Evolutionary conservation across 2,329 filamentous ascomycete genomes (phyloP).

Genomic region (Cercospora sp.): DNA sequence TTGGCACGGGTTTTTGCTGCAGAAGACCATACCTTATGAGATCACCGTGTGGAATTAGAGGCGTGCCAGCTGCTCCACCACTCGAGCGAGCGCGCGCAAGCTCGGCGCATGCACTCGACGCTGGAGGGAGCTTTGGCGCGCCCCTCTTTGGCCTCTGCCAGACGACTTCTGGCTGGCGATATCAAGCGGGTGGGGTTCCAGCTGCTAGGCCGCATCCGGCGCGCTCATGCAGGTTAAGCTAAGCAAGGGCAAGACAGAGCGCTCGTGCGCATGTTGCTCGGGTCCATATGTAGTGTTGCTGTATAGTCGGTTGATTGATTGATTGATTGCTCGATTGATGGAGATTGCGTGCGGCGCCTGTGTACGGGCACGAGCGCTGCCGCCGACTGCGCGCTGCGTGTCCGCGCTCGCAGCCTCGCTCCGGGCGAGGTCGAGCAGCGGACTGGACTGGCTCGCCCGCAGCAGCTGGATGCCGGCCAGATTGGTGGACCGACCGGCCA

Average conservation of each 20-base stretch:
- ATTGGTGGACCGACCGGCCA: neutral
- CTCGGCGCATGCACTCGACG: conserved; percentile 25
- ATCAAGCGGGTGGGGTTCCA: conserved; percentile 12
- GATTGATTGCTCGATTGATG: neutral
- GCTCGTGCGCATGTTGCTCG: conserved; percentile 13
- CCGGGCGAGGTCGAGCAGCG: neutral
- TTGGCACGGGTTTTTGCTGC: conserved; percentile 27
- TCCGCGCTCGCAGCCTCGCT: neutral
- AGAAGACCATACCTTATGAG: conserved; percentile 34
- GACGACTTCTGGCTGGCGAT: neutral
- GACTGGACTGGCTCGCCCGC: neutral
- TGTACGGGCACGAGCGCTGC: neutral
- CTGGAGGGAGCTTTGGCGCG: conserved; percentile 21
- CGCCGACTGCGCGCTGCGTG: no score
- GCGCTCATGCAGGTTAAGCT: conserved; percentile 22
- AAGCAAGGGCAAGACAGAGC: conserved; percentile 15
- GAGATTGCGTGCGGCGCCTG: neutral
- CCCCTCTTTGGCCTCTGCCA: conserved; percentile 1
- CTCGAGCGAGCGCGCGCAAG: conserved; percentile 28
- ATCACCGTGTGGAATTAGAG: conserved; percentile 33
- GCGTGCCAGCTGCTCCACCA: conserved; percentile 33
- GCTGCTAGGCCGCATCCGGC: conserved; percentile 15
- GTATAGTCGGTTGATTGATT: neutral
- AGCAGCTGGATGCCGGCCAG: neutral
- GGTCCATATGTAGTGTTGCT: neutral